Conservation (phyloP, 2,329 filamentous ascomycete species). For the Phyllosticta paracitricarpa region DNA sequence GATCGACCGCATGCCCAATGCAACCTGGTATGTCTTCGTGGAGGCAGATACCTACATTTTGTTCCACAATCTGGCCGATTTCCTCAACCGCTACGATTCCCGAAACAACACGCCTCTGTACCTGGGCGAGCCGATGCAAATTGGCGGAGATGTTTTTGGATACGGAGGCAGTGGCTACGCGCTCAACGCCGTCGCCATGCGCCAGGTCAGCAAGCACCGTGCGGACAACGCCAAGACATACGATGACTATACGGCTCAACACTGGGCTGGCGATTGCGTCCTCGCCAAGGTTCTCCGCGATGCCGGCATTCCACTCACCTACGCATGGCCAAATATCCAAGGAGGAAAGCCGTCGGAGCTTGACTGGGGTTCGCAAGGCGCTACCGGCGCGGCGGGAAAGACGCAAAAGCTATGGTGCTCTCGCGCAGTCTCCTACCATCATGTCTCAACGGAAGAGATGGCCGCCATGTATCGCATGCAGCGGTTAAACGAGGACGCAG, state of each 20-base stretch:
- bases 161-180: constrained; percentile 46
- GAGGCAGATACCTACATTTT: constrained; percentile 50
- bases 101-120: constrained; percentile 35
- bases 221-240: constrained; percentile 31
- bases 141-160: constrained; percentile 41
- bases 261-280: constrained; percentile 43
- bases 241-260: constrained; percentile 35
- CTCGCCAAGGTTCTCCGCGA: constrained; percentile 39
- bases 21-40: constrained; percentile 51
- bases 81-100: constrained; percentile 42
- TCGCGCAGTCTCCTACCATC: constrained; percentile 40
- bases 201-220: constrained; percentile 34
- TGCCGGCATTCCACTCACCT: constrained; percentile 35
- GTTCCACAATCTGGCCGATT: constrained; percentile 43
- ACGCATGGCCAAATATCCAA: constrained; percentile 40
- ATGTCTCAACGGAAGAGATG: constrained; percentile 34
- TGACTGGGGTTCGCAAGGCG: constrained; percentile 3
- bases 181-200: constrained; percentile 41
- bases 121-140: constrained; percentile 45
- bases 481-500: constrained; percentile 26
- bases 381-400: constrained; percentile 8
- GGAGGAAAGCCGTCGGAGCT: constrained; percentile 34
- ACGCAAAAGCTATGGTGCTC: constrained; percentile 38
- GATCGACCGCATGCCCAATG: constrained; percentile 31
- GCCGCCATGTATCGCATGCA: constrained; percentile 38